These are phyloP conservation scores for Yamadazyma sp. DNA, from an alignment of 1,139 yeast genomes.

Conservation along the genomic window DNA sequence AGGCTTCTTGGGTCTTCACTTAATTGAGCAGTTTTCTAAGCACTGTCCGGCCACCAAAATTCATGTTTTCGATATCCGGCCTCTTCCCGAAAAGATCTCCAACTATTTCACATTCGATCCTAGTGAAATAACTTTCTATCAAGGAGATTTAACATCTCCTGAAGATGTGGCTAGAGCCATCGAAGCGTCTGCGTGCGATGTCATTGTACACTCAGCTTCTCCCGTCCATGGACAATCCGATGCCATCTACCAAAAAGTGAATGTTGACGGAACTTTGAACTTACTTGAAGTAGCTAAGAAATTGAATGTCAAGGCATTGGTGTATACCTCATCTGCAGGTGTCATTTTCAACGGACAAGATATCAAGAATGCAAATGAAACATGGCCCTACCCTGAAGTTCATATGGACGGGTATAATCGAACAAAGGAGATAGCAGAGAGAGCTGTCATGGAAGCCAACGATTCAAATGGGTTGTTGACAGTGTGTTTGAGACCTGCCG, in stretches of 20 bases:
- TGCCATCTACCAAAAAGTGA: slow-evolving; percentile 82
- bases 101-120: slow-evolving; percentile 74
- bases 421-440: slow-evolving; percentile 92
- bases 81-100: slow-evolving; percentile 70
- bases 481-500: slow-evolving; percentile 92
- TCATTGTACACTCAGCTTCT: slow-evolving; percentile 93
- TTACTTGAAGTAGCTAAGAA: slow-evolving; percentile 65
- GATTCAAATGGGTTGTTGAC: slow-evolving; percentile 60
- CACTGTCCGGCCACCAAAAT: slow-evolving; percentile 68
- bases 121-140: slow-evolving; percentile 54
- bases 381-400: slow-evolving; percentile 86
- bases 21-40: slow-evolving; percentile 79
- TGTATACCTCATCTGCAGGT: slow-evolving; percentile 96
- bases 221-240: slow-evolving; percentile 89
- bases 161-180: slow-evolving; percentile 70
- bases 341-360: slow-evolving; percentile 94
- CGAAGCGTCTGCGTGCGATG: slow-evolving; percentile 58
- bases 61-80: slow-evolving; percentile 89
- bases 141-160: slow-evolving; percentile 82
- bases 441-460: slow-evolving; percentile 72
- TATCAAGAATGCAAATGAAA: slow-evolving; percentile 86
- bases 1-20: slow-evolving; percentile 91
- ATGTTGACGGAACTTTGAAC: slow-evolving; percentile 84
- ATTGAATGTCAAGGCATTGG: slow-evolving; percentile 61
- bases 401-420: slow-evolving; percentile 98